Percentiles rank a stretch among this genome's conserved stretches.
These are phyloP conservation scores for Ophiostoma tasmaniense DNA, from an alignment of 2,329 filamentous ascomycete genomes.

Conservation along the genomic window DNA sequence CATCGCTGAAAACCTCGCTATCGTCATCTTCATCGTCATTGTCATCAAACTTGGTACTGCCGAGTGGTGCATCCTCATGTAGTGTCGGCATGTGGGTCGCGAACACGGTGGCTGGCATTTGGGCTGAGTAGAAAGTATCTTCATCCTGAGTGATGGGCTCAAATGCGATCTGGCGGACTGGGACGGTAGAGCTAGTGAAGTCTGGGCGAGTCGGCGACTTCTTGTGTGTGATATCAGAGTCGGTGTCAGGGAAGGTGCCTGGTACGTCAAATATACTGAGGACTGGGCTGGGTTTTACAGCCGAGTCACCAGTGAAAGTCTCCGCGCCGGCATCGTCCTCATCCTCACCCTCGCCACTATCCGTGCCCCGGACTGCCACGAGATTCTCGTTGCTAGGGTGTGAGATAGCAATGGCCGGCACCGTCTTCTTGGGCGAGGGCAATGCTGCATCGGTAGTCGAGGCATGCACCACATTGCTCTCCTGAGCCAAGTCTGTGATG, in stretches of 20 bases:
- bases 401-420: constrained; percentile 39
- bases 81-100: constrained; percentile 22
- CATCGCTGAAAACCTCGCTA: constrained; percentile 62
- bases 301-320: not conserved
- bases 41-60: constrained; percentile 13
- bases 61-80: constrained; percentile 29
- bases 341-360: not conserved
- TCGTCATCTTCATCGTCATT: constrained; percentile 13
- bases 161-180: constrained; percentile 18
- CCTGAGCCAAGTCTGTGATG: not conserved
- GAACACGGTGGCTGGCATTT: constrained; percentile 22
- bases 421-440: constrained; percentile 9
- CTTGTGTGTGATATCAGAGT: constrained; percentile 23
- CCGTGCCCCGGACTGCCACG: constrained; percentile 9
- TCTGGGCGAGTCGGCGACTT: constrained; percentile 5
- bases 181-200: not conserved
- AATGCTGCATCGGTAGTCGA: not conserved
- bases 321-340: not conserved
- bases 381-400: constrained; percentile 31
- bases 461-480: not conserved
- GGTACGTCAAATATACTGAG: constrained; percentile 42
- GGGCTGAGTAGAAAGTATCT: constrained; percentile 17
- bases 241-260: constrained; percentile 47
- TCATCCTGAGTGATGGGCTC: constrained; percentile 22
- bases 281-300: not conserved